Percentiles rank a stretch among this genome's conserved stretches.
Conservation (phyloP, 345 rosid species). For the Populus ilicifolia region DNA sequence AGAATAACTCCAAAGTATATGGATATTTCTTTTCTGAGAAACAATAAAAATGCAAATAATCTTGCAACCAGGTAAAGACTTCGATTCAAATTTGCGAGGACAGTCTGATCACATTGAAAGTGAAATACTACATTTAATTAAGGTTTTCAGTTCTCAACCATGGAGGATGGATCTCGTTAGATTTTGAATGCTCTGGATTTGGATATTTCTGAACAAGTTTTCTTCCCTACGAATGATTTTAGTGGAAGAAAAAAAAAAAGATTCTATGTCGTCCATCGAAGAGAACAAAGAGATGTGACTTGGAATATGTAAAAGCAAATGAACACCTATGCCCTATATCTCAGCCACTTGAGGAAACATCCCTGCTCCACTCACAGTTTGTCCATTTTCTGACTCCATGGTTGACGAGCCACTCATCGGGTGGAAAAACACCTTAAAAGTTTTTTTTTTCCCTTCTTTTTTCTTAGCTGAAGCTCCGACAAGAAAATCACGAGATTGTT, state of each 20-base stretch:
- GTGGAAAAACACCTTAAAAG: background rate
- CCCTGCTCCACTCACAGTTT: background rate
- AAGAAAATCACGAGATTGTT: background rate
- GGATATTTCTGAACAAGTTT: background rate
- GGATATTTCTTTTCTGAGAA: background rate
- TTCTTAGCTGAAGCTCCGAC: background rate
- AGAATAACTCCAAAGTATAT: no score
- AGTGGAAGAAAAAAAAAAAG: background rate
- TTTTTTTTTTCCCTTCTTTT: background rate
- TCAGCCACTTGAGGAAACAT: background rate
- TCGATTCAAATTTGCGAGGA: background rate
- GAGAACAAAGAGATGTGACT: background rate
- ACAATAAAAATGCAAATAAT: background rate
- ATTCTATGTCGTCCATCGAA: background rate
- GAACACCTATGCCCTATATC: background rate
- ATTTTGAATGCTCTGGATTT: background rate
- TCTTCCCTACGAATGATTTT: no score
- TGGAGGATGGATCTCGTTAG: background rate
- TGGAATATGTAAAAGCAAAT: background rate
- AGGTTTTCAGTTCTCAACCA: background rate
- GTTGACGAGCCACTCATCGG: background rate
- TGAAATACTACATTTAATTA: no score
- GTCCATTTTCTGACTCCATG: background rate
- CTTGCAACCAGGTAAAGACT: background rate
- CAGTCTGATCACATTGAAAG: no score